Evolutionary conservation across 108 stramenopile genomes (phyloP), one percentile per base, ranked within the genome.

Genomic region (Fragilaria crotonensis): DNA sequence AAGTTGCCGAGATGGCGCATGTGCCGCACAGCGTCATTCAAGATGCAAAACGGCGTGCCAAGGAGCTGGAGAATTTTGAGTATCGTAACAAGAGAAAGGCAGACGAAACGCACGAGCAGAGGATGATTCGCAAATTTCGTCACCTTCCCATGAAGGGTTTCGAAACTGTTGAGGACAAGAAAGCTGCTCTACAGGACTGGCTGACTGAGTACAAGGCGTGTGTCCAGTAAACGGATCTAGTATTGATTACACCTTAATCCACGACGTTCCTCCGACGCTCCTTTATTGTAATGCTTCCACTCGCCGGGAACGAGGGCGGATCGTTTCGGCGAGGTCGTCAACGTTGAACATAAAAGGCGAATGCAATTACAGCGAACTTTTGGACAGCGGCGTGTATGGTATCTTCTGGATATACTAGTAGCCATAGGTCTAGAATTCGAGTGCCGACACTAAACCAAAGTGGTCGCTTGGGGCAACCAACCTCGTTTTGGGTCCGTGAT

Each of bases 1-100:
- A 95, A 61, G 96, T 97, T 14, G 99, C 97, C 14, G 85, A 84
- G 59, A 87, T 96, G 88, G 96, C 97, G 2, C 67, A 84, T 41
- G 91, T 98, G 51, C 99, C 97, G 1, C 4, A 48, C 0, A 57
- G 55, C 20, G 94, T 96, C 22, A 90, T 99, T 36, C 70, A 68
- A 33, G 94, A 94, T 75, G 98, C 98, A 54, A 95, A 95, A 63
- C 72, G 90, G 1, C 97, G 95, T 73, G 95, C 95, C 5, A 67
- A 64, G 30, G 81, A 89, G 59, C 73, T 97, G 54, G 96, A 97
- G 73, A 74, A 87, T 52, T 92, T 89, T 74, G 77, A 80, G 14
- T 78, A 76, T 28, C 62, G 79, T 29, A 76, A 66, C 44, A 72
- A 72, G 59, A 54, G 52, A 31, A 32, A 25, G 21, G 57, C 56